Percentiles rank a stretch among this genome's conserved stretches.
Conservation (phyloP, 1,139 yeast genomes). For the Casaregolazyma suthepensis region DNA sequence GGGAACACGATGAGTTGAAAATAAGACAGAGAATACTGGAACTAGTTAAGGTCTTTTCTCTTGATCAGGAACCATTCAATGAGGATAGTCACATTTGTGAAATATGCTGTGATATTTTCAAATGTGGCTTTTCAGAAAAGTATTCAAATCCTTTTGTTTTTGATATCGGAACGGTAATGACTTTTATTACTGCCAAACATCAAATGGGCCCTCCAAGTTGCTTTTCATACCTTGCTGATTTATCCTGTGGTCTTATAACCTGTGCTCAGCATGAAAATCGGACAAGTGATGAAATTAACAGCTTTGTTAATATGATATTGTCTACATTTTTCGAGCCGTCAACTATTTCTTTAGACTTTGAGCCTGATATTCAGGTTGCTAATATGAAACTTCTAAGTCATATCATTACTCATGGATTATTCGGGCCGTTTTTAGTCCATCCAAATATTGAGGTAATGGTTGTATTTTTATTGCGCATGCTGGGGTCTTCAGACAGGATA, state of each 20-base stretch:
- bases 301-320: constrained; percentile 17
- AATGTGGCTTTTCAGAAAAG: constrained; percentile 64
- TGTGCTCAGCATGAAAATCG: constrained; percentile 11
- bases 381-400: constrained; percentile 25
- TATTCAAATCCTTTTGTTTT: constrained; percentile 60
- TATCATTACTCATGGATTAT: constrained; percentile 16
- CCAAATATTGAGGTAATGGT: constrained; percentile 16
- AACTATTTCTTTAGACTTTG: constrained; percentile 11
- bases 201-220: constrained; percentile 21
- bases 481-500: constrained; percentile 56
- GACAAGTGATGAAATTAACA: neutral
- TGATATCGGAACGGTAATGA: constrained; percentile 37
- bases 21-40: constrained; percentile 40
- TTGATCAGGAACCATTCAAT: constrained; percentile 35
- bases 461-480: constrained; percentile 36
- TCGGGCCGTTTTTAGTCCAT: constrained; percentile 15
- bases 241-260: constrained; percentile 28
- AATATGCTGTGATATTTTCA: constrained; percentile 51
- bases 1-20: constrained; percentile 39
- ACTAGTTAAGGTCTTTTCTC: constrained; percentile 41
- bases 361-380: constrained; percentile 24
- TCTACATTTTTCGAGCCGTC: constrained; percentile 17
- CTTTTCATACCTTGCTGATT: constrained; percentile 24
- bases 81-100: constrained; percentile 45
- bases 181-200: constrained; percentile 42